Conservation (phyloP, 1,139 yeast genomes). For the Keqinozyma sinolaborantium region DNA sequence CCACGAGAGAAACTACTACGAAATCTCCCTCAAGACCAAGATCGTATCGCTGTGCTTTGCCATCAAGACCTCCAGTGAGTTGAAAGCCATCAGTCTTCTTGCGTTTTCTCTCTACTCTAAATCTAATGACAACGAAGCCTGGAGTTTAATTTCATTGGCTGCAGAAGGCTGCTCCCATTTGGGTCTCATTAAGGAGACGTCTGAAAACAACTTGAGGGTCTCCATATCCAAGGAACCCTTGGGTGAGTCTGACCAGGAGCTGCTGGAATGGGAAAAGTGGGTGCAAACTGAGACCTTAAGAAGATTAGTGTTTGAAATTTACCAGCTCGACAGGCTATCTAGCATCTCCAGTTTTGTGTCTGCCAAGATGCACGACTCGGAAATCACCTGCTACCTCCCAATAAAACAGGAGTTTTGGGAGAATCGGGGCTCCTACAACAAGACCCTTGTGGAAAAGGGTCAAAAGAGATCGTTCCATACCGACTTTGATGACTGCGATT, state of each 20-base stretch:
- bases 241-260: too few species aligned
- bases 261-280: constrained; percentile 16
- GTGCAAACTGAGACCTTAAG: constrained; percentile 18
- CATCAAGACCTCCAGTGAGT: constrained; percentile 17
- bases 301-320: constrained; percentile 24
- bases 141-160: constrained; percentile 19
- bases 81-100: constrained; percentile 21
- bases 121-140: constrained; percentile 22
- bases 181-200: constrained; percentile 10
- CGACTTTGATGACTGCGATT: constrained; percentile 2
- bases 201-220: too few species aligned
- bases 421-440: constrained; percentile 5
- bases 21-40: constrained; percentile 8
- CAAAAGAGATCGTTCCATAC: constrained; percentile 7
- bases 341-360: constrained; percentile 12
- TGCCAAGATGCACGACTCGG: constrained; percentile 8
- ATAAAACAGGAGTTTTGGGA: constrained; percentile 9
- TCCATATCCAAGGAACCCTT: too few species aligned
- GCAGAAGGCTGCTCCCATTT: constrained; percentile 13
- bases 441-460: constrained; percentile 6
- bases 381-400: constrained; percentile 8
- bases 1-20: constrained; percentile 7
- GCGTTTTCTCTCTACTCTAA: constrained; percentile 22
- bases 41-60: constrained; percentile 18
- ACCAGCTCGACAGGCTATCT: constrained; percentile 16